phyloP scores from a whole-genome alignment of 345 rosid genomes.

The Salix purpurea region DNA sequence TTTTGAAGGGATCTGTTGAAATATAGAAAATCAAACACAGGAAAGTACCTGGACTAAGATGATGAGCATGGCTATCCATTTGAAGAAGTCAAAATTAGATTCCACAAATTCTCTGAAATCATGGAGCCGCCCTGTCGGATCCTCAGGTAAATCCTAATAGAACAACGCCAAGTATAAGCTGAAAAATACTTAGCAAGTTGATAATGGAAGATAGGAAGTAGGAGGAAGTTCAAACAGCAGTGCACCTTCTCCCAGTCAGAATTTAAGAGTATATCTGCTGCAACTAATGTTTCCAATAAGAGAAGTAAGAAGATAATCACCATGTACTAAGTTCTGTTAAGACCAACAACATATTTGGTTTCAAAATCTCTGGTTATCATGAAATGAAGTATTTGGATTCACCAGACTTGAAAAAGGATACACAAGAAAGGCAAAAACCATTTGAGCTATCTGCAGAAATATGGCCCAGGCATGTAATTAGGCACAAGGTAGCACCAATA shows the following conservation, averaged over 20 bases:
- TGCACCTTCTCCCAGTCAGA: conserved; percentile 52
- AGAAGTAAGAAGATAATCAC: conserved; percentile 35
- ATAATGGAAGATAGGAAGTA: background rate
- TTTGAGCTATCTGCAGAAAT: conserved; percentile 45
- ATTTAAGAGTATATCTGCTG: conserved; percentile 47
- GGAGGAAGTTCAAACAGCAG: background rate
- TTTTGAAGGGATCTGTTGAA: background rate
- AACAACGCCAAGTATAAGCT: background rate
- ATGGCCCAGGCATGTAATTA: conserved; percentile 48
- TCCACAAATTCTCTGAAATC: conserved; percentile 46
- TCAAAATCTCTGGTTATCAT: background rate
- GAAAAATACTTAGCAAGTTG: background rate
- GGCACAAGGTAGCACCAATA: conserved; percentile 38
- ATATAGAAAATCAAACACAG: background rate
- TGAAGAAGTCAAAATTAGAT: conserved; percentile 38
- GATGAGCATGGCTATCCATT: conserved; percentile 39
- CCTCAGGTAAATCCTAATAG: conserved; percentile 54
- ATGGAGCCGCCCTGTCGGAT: conserved; percentile 49
- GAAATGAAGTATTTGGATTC: background rate
- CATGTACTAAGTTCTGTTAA: conserved; percentile 32
- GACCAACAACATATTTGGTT: conserved; percentile 11
- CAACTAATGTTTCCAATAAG: conserved; percentile 32
- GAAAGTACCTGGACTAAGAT: conserved; percentile 40
- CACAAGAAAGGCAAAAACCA: conserved; percentile 47
- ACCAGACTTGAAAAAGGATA: conserved; percentile 37